Conservation (phyloP, 176 grass and related monocot genomes). For the Eleusine indica region DNA sequence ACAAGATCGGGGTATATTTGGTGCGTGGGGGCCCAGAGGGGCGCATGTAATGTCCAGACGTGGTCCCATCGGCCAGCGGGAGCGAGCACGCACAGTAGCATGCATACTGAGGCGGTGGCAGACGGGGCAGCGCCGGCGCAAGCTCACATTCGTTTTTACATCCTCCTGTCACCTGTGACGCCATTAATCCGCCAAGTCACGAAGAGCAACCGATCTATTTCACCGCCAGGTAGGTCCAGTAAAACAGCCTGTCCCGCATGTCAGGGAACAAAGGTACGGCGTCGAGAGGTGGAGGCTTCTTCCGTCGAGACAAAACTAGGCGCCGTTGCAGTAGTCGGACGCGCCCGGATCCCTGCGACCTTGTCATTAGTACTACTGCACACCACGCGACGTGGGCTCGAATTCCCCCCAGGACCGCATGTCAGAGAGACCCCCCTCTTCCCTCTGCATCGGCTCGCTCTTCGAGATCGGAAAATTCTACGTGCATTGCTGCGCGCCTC, state of each 20-base stretch:
- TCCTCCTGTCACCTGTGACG: constrained; percentile 46
- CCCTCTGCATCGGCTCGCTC: neutral
- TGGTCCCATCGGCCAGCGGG: constrained; percentile 41
- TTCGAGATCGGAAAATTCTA: neutral
- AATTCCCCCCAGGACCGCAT: constrained; percentile 9
- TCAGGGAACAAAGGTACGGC: rapidly evolving
- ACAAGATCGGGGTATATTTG: neutral
- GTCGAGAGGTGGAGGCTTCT: neutral
- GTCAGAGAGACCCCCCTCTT: constrained; percentile 13
- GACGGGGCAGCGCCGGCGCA: constrained; percentile 31
- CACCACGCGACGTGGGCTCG: neutral
- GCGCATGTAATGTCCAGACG: constrained; percentile 31
- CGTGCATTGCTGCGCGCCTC: neutral
- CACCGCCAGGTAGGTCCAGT: neutral
- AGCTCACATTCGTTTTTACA: constrained; percentile 35
- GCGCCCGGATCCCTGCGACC: constrained; percentile 5
- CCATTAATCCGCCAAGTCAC: constrained; percentile 17
- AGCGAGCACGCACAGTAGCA: constrained; percentile 22
- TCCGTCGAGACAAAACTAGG: constrained; percentile 45
- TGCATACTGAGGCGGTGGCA: constrained; percentile 37
- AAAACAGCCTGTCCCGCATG: neutral
- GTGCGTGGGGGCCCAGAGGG: neutral
- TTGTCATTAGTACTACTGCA: constrained; percentile 18
- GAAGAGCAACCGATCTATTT: rapidly evolving
- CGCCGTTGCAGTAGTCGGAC: neutral